Evolutionary conservation across 768 basidiomycete species (phyloP).

Genomic region (Suillus ampliporus): DNA sequence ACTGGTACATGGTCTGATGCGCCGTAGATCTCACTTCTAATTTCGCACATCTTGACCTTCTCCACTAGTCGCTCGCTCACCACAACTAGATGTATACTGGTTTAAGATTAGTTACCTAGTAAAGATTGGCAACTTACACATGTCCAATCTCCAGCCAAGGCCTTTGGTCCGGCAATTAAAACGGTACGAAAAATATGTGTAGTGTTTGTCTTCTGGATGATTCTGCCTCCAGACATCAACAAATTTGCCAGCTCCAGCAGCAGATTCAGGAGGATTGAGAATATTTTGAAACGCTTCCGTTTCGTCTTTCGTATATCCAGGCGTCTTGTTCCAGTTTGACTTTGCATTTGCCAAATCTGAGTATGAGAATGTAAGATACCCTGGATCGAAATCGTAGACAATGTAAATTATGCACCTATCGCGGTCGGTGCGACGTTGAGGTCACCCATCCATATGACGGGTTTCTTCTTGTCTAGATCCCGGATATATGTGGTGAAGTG

Average conservation of each 20-base stretch:
- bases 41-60: conserved; percentile 81
- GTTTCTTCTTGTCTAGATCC: conserved; percentile 75
- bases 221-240: conserved; percentile 81
- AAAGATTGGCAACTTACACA: conserved; percentile 56
- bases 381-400: conserved; percentile 8
- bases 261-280: conserved; percentile 53
- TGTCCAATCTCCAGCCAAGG: conserved; percentile 87
- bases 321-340: conserved; percentile 85
- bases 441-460: conserved; percentile 90
- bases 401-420: conserved; percentile 49
- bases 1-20: conserved; percentile 88
- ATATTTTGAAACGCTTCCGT: conserved; percentile 76
- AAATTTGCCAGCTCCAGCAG: conserved; percentile 52
- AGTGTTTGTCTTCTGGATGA: conserved; percentile 73
- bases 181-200: conserved; percentile 85
- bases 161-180: conserved; percentile 83
- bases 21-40: conserved; percentile 83
- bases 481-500: conserved; percentile 80
- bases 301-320: conserved; percentile 86
- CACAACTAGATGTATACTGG: conserved; percentile 56
- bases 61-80: conserved; percentile 71
- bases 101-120: conserved; percentile 10
- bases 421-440: conserved; percentile 86
- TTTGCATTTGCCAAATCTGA: conserved; percentile 73
- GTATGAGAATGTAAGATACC: neutral